Percentiles rank a stretch among this genome's conserved stretches.
phyloP scores from a whole-genome alignment of 306 rosid genomes.

The Citrullus mucosospermus region DNA sequence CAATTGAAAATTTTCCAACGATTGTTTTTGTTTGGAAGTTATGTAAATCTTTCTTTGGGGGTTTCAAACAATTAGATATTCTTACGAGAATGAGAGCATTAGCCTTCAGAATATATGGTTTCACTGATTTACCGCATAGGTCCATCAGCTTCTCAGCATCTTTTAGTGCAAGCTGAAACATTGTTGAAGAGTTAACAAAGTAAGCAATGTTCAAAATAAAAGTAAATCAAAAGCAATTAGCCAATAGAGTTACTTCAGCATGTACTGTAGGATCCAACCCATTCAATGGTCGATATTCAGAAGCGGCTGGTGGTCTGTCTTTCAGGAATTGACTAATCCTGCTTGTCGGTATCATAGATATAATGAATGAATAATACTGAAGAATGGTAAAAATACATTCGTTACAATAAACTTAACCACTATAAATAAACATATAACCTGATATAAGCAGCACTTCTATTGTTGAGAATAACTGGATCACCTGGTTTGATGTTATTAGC shows the following conservation, averaged over 20 bases:
- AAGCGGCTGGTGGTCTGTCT: conserved; percentile 56
- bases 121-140: conserved; percentile 37
- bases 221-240: background rate
- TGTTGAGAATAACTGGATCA: conserved; percentile 70
- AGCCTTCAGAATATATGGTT: conserved; percentile 65
- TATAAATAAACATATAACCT: conserved; percentile 27
- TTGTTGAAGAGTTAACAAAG: conserved; percentile 8
- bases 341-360: conserved; percentile 15
- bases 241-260: conserved; percentile 57
- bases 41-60: background rate
- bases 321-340: conserved; percentile 68
- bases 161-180: conserved; percentile 81
- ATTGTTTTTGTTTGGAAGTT: background rate
- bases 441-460: conserved; percentile 79
- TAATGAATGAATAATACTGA: conserved; percentile 11
- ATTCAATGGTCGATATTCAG: conserved; percentile 68
- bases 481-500: conserved; percentile 66
- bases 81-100: conserved; percentile 67
- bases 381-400: background rate
- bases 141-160: conserved; percentile 74
- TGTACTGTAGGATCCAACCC: conserved; percentile 93
- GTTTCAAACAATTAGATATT: background rate
- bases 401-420: background rate
- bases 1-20: background rate
- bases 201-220: background rate